Base-by-base conservation (phyloP, 768 basidiomycete species). In the Trametes cinnabarina region DNA sequence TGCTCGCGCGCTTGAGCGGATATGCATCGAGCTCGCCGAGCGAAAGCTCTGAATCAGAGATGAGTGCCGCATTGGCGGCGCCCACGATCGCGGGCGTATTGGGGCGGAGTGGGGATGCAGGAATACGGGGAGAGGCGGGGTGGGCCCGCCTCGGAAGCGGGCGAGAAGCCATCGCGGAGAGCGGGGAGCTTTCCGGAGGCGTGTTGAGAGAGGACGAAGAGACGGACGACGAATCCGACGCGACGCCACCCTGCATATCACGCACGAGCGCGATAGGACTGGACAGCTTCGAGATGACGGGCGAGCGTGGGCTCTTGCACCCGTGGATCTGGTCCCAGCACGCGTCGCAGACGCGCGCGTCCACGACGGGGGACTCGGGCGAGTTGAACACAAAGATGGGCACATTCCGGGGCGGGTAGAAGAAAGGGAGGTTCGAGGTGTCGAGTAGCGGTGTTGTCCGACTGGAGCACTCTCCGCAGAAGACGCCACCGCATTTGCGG, bases 401-500 rank as follows among this genome's bases (percentile, higher is more conserved):
- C n/a, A 81, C 74, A 66, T 82, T 80, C 59, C 84, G 81, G 1
- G 90, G 90, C 1, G 90, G 90, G 42, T 86, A 76, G 46, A 90
- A 72, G 71, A 92, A 90, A 50, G 75, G 68, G 39, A 92, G 84
- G 52, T 79, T 78, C 9, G 88, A 81, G n/a, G 87, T 81, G 67
- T 92, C 90, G 52, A 92, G 79, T 4, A 92, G 82, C 12, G 80
- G 74, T 0, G 86, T 90, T 6, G 76, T 67, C 53, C 80, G 80
- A 6, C 79, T 73, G 1, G 84, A 80, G 69, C 90, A 92, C 6
- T 78, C 70, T 47, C 71, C 70, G 72, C 90, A 92, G 69, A 85
- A 91, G 28, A 92, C 74, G 61, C 88, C 88, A 48, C 90, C 90
- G 63, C 90, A 92, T 69, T 91, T 92, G 69, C 90, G 82, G 72